These are phyloP conservation scores for Sporisorium iseilematis-ciliati DNA, from an alignment of 1,284 basidiomycete genomes.

Conservation along the genomic window DNA sequence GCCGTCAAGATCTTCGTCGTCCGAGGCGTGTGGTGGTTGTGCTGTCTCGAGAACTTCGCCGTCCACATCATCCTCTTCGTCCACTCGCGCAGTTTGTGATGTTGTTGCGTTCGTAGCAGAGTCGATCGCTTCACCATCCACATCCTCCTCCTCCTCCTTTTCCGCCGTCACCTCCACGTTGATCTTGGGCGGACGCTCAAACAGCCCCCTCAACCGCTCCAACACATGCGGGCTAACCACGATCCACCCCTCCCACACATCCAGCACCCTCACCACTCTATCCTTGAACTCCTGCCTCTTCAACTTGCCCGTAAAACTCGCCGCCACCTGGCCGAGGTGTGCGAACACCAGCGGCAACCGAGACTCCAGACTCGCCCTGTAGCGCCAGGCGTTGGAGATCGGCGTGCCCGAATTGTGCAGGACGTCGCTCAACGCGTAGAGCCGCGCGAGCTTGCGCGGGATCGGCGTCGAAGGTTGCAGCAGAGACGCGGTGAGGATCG, in stretches of 20 bases:
- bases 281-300: slow-evolving; percentile 74
- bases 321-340: slow-evolving; percentile 54
- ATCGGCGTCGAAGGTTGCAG: slow-evolving; percentile 86
- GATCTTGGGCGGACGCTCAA: slow-evolving; percentile 34
- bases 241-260: slow-evolving; percentile 92
- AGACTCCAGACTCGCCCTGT: slow-evolving; percentile 46
- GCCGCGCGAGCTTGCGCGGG: slow-evolving; percentile 92
- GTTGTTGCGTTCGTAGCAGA: not conserved
- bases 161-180: not conserved
- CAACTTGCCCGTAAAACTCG: slow-evolving; percentile 54
- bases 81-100: not conserved
- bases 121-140: slow-evolving; percentile 32
- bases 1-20: slow-evolving; percentile 37
- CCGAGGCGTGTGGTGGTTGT: not conserved
- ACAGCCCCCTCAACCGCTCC: slow-evolving; percentile 67
- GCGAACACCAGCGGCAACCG: slow-evolving; percentile 54
- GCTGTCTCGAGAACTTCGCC: slow-evolving; percentile 2
- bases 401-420: slow-evolving; percentile 93
- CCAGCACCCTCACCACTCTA: slow-evolving; percentile 84
- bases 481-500: slow-evolving; percentile 51
- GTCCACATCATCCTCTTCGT: slow-evolving; percentile 26
- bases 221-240: slow-evolving; percentile 82
- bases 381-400: slow-evolving; percentile 77
- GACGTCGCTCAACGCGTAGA: slow-evolving; percentile 96
- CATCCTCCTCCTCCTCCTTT: slow-evolving; percentile 15